Base-by-base conservation (phyloP, 2,329 filamentous ascomycete species). In the Xylariaceae sp. region DNA sequence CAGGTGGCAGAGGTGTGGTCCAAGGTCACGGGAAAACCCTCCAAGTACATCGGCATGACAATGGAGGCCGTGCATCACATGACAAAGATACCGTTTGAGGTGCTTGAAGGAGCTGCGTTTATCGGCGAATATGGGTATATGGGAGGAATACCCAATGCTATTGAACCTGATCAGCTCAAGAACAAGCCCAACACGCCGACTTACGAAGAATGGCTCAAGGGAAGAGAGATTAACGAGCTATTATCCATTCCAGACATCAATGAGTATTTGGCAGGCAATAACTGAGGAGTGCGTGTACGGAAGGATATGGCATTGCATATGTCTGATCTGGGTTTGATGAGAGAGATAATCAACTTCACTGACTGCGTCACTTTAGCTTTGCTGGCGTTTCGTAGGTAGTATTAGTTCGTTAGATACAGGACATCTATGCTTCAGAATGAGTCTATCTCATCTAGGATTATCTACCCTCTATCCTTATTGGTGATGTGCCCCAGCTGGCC, bases 101-200 rank as follows among this genome's bases (percentile, higher is more conserved):
- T 59, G 1, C 52, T 59, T 2, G 53, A 46, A 43, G 55, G 47
- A 10, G 47, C 55, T 14, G 45, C 48, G 0, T 57, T 46, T 34
- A 45, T 59, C 2, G 57, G 57, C 9, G 57, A 59, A 42, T 74
- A 66, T 51, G 70, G 69, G 2, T 79, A 74, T 45, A 70, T 68
- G 50, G 73, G 65, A 5, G 73, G 73, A 0, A 33, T 59, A n/a
- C 36, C 73, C n/a, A 64, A 62, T 2, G 64, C 70, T 3, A 70
- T 76, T 22, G 63, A 69, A 18, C 73, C 76, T 0, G 17, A 47
- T 11, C 64, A 76, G 45, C 51, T 78, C 52, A 74, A 66, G 60
- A 66, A 38, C 0, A 64, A 63, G 49, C 59, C 69, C 1, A 36
- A 61, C 36, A 68, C 65, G 0, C 59, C 51, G 11, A 62, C 56